phyloP scores from a whole-genome alignment of 2,329 filamentous ascomycete species.

The Colletotrichum chrysophilum region DNA sequence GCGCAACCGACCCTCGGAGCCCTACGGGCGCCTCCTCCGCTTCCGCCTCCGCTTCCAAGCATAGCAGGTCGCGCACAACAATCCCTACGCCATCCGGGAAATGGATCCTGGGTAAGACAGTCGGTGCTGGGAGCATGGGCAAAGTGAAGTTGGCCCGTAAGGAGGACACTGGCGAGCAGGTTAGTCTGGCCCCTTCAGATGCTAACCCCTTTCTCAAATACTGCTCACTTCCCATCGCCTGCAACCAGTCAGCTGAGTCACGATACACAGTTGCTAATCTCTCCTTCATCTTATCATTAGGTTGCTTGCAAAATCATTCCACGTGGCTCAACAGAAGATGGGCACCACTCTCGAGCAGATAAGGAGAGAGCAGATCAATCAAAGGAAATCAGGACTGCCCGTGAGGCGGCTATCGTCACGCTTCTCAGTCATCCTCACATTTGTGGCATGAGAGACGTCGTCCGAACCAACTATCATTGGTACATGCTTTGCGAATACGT shows the following conservation, averaged over 20 bases:
- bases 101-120: conserved; percentile 95
- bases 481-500: conserved; percentile 99
- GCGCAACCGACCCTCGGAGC: conserved; percentile 48
- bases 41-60: conserved; percentile 46
- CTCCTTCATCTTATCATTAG: conserved; percentile 45
- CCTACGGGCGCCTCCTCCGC: conserved; percentile 30
- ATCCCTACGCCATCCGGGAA: conserved; percentile 90
- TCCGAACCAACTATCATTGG: conserved; percentile 97
- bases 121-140: conserved; percentile 97
- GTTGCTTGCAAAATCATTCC: conserved; percentile 98
- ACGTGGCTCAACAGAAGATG: conserved; percentile 85
- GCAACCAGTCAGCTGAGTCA: background rate
- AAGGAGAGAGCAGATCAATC: conserved; percentile 93
- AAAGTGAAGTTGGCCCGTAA: conserved; percentile 97
- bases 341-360: conserved; percentile 72
- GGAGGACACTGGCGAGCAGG: conserved; percentile 88
- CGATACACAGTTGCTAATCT: background rate
- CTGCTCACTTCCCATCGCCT: background rate
- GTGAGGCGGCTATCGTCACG: conserved; percentile 95
- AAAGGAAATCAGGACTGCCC: conserved; percentile 92
- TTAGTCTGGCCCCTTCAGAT: conserved; percentile 45
- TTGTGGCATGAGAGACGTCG: conserved; percentile 92
- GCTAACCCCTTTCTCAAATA: background rate
- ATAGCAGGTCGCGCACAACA: conserved; percentile 72
- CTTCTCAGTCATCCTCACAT: conserved; percentile 95